phyloP scores from a whole-genome alignment of 768 basidiomycete genomes.

The Suillus subaureus region DNA sequence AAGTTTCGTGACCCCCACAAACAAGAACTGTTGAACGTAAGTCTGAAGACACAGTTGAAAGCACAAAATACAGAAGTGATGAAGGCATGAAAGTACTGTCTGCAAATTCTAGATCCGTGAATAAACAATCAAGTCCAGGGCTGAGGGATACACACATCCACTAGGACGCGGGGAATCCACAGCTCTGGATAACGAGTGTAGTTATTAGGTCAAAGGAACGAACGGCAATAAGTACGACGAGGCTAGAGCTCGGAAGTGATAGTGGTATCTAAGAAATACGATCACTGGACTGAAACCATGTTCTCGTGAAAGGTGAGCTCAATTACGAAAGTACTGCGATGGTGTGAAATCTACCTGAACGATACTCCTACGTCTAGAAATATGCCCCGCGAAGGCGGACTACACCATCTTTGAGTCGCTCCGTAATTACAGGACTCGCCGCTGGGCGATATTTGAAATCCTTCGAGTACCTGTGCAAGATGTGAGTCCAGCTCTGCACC shows the following conservation, averaged over 20 bases:
- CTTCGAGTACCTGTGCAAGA: constrained; percentile 69
- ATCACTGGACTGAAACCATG: background rate
- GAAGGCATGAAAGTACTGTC: too few species aligned
- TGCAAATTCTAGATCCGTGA: too few species aligned
- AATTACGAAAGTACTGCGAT: background rate
- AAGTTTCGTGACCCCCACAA: background rate
- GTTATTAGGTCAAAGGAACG: background rate
- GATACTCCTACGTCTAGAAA: constrained; percentile 26
- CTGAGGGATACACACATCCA: background rate
- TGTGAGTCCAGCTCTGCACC: background rate
- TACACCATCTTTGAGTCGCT: constrained; percentile 71
- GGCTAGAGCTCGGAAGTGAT: background rate
- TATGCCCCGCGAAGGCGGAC: constrained; percentile 70
- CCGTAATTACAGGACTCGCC: constrained; percentile 81
- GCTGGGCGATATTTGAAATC: constrained; percentile 83
- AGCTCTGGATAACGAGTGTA: background rate
- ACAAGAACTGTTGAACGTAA: background rate
- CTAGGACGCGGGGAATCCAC: too few species aligned
- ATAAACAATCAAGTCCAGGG: background rate
- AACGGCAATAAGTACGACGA: background rate
- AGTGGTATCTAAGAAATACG: background rate
- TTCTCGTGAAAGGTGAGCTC: background rate
- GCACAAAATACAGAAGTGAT: background rate
- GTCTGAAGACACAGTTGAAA: too few species aligned
- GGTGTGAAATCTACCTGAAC: background rate